Evolutionary conservation across 2,329 filamentous ascomycete species (phyloP).

Genomic region (Cladobotryum mycophilum): DNA sequence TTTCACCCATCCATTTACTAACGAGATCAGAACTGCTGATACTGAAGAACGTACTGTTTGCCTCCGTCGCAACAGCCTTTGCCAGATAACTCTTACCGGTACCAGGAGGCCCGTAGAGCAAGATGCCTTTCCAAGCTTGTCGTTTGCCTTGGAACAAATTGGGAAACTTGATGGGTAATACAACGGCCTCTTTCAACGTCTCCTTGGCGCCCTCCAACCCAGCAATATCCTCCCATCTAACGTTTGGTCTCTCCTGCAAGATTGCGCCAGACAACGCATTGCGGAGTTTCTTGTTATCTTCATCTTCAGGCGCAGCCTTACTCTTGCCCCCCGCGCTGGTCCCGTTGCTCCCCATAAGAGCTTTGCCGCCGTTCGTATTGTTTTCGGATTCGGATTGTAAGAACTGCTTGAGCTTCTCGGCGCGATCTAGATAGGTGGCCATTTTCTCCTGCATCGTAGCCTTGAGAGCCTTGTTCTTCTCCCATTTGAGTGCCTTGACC

Average conservation of each 20-base stretch:
- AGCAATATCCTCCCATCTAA: slow-evolving; percentile 97
- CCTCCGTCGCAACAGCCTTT: slow-evolving; percentile 95
- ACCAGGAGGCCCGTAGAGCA: slow-evolving; percentile 91
- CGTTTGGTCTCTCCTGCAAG: slow-evolving; percentile 88
- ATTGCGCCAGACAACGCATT: slow-evolving; percentile 89
- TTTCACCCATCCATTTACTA: slow-evolving; percentile 99
- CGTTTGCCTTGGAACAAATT: slow-evolving; percentile 93
- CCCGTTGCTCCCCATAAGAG: slow-evolving; percentile 62
- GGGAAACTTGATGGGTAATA: slow-evolving; percentile 96
- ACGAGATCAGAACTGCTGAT: slow-evolving; percentile 96
- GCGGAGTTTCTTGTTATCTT: slow-evolving; percentile 91
- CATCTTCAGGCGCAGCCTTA: slow-evolving; percentile 66
- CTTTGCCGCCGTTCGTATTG: slow-evolving; percentile 58
- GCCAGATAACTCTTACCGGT: slow-evolving; percentile 97
- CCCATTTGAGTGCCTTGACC: slow-evolving; percentile 98
- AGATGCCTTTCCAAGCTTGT: slow-evolving; percentile 96
- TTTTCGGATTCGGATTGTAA: slow-evolving; percentile 69
- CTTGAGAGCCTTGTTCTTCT: slow-evolving; percentile 96
- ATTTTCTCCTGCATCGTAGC: slow-evolving; percentile 96
- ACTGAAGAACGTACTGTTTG: slow-evolving; percentile 98
- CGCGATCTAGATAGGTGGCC: slow-evolving; percentile 95
- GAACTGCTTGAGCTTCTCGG: slow-evolving; percentile 94
- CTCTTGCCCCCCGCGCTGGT: slow-evolving; percentile 56
- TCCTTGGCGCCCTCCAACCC: slow-evolving; percentile 93
- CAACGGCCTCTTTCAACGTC: slow-evolving; percentile 93